Percentiles rank a stretch among this genome's conserved stretches.
Evolutionary conservation across 176 grass and related monocot species (phyloP).

Genomic region (Zea luxurians): DNA sequence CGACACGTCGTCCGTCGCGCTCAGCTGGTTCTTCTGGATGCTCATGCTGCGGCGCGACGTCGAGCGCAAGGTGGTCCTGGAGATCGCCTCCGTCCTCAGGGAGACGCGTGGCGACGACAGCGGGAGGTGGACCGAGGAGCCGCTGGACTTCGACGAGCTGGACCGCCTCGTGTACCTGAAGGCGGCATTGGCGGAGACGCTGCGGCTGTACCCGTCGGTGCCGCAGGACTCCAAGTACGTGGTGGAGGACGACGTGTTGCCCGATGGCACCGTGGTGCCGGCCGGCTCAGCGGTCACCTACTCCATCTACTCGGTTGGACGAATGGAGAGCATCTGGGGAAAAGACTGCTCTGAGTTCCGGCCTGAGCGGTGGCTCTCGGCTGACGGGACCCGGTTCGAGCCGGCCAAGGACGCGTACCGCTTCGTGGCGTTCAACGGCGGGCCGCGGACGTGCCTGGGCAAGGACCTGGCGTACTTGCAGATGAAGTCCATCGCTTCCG

Average conservation of each 20-base stretch:
- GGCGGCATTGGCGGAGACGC: conserved; percentile 78
- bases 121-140: conserved; percentile 55
- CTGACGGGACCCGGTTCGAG: conserved; percentile 67
- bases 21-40: conserved; percentile 96
- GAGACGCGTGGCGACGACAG: conserved; percentile 72
- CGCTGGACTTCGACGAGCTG: conserved; percentile 82
- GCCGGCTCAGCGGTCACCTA: conserved; percentile 89
- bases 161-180: conserved; percentile 88
- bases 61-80: conserved; percentile 63
- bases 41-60: conserved; percentile 71
- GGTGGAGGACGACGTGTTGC: conserved; percentile 78
- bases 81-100: conserved; percentile 69
- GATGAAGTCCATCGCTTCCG: conserved; percentile 94
- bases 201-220: conserved; percentile 85
- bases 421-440: conserved; percentile 92
- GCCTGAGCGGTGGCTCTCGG: conserved; percentile 85
- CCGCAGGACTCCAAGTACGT: conserved; percentile 95
- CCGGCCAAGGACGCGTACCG: conserved; percentile 73
- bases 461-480: conserved; percentile 96
- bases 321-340: conserved; percentile 92
- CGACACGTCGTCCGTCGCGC: conserved; percentile 92
- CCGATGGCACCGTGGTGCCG: conserved; percentile 73
- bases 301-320: conserved; percentile 90
- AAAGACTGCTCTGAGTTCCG: conserved; percentile 84
- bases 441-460: conserved; percentile 87